These are phyloP conservation scores for Cicer yamashitae DNA, from an alignment of 306 rosid species.

Conservation along the genomic window DNA sequence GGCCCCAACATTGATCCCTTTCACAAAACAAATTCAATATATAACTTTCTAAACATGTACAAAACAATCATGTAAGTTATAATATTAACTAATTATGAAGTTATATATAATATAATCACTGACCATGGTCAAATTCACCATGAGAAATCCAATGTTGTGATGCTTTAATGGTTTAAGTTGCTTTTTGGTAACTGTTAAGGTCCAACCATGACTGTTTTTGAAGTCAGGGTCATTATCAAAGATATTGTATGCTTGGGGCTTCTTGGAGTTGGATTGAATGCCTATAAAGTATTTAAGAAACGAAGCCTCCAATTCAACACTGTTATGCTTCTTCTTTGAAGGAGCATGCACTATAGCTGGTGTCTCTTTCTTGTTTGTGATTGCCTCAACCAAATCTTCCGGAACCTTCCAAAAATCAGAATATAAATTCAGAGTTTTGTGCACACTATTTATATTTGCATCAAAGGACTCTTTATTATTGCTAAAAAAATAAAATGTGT, in stretches of 20 bases:
- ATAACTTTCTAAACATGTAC: not conserved
- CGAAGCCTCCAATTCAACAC: constrained; percentile 52
- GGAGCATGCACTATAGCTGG: constrained; percentile 71
- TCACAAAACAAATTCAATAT: constrained; percentile 1
- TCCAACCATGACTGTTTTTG: constrained; percentile 71
- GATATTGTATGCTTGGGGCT: constrained; percentile 54
- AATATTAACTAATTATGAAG: not conserved
- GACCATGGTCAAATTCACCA: constrained; percentile 81
- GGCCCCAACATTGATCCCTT: constrained; percentile 95
- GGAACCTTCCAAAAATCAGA: constrained; percentile 61
- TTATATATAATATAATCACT: constrained; percentile 23
- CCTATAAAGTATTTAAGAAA: constrained; percentile 47
- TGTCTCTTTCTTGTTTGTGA: constrained; percentile 48
- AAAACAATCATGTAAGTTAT: not conserved
- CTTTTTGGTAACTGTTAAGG: constrained; percentile 64
- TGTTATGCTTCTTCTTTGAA: constrained; percentile 45
- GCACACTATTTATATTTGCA: not conserved
- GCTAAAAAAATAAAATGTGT: not conserved
- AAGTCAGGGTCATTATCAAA: constrained; percentile 64
- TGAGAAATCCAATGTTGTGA: constrained; percentile 64
- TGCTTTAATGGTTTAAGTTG: constrained; percentile 47
- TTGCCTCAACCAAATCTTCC: constrained; percentile 63
- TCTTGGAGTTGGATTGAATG: constrained; percentile 45
- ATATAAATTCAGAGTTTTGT: not conserved
- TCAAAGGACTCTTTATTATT: not conserved